phyloP scores from a whole-genome alignment of 129 eudicot species.

The Chrysanthemum lavandulifolium region DNA sequence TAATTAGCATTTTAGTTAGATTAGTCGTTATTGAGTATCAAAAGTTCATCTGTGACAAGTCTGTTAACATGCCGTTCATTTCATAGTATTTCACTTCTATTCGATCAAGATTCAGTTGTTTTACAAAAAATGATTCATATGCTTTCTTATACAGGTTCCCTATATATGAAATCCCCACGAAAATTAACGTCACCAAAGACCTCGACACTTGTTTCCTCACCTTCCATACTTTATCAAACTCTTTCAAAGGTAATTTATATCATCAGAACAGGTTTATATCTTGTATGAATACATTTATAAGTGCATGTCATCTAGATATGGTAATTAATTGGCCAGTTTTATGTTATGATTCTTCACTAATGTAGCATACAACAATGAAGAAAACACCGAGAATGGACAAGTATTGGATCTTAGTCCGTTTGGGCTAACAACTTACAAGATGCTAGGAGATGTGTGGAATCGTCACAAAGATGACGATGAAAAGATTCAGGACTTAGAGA shows the following conservation, averaged over 20 bases:
- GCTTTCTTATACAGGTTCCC: constrained; percentile 34
- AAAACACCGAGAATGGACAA: neutral
- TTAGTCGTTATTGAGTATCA: no score
- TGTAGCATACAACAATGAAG: constrained; percentile 14
- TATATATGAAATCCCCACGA: constrained; percentile 37
- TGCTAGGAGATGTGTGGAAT: constrained; percentile 51
- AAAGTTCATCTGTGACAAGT: no score
- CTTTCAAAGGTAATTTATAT: constrained; percentile 30
- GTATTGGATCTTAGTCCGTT: constrained; percentile 41
- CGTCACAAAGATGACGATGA: constrained; percentile 23
- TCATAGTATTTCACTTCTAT: neutral
- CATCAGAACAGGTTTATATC: neutral
- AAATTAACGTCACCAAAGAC: constrained; percentile 22
- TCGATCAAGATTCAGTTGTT: neutral
- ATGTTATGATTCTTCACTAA: neutral
- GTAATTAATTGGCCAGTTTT: neutral
- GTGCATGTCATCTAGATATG: neutral
- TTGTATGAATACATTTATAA: neutral
- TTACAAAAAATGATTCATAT: neutral
- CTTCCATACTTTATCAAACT: constrained; percentile 37
- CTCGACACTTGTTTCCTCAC: constrained; percentile 42
- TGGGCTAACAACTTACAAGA: constrained; percentile 47
- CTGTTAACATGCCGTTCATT: neutral
- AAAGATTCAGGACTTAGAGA: constrained; percentile 33
- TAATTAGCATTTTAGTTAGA: no score